Base-by-base conservation (phyloP, 139 green algal species). In the Micractinium sp. region DNA sequence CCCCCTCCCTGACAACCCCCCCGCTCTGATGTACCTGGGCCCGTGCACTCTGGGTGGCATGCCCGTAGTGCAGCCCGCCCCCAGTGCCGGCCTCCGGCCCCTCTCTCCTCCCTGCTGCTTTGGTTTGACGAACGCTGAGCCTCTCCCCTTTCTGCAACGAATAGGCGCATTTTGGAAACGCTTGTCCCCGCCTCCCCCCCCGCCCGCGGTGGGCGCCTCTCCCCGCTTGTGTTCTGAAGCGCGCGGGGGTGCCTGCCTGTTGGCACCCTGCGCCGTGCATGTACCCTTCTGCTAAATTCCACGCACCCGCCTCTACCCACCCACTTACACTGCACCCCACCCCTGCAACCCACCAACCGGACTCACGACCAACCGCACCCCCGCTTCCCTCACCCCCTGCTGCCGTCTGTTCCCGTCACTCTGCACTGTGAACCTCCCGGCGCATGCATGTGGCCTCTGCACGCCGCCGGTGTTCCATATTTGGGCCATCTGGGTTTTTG, bases 391-490 rank as follows among this genome's bases (percentile, higher is more conserved):
- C 63, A 71, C 63, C 63, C 63, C 73, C 73, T 38, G n/a, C 73
- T 39, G 31, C 73, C 47, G 7, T 78, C n/a, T 78, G 14, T n/a
- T 41, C 12, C n/a, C 73, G 18, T 39, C 33, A n/a, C 53, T 47
- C 74, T 80, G 74, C 74, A 80, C 33, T 80, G 74, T 29, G 74
- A 53, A 80, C 74, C 74, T 80, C 19, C 33, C 33, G 74, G 74
- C 14, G 33, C 74, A 14, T 27, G 74, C 39, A 80, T 38, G 74
- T 80, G 74, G 74, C 74, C 74, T 80, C 74, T 80, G 74, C 74
- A 33, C 33, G 74, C 33, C 33, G n/a, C 74, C 12, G 35, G 33
- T 80, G 74, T 80, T 80, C 74, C 27, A 41, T 39, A 71, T 71
- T 71, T 25, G 69, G 69, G 69, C 69, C 35, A 25, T 53, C 33